phyloP scores from a whole-genome alignment of 164 flowering plant species.

The Umbellularia californica region DNA sequence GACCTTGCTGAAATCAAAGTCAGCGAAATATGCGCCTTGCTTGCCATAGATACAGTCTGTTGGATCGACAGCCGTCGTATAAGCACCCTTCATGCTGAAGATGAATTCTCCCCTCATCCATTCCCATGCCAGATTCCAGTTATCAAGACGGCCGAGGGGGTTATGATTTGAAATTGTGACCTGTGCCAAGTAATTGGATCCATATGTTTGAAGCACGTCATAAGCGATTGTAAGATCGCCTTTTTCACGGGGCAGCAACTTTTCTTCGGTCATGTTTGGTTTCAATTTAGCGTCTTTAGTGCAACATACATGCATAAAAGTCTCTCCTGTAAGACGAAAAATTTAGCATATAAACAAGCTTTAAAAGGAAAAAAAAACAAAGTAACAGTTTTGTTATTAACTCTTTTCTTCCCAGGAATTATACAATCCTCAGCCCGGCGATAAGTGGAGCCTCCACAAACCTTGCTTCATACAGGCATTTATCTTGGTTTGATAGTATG shows the following conservation, averaged over 20 bases:
- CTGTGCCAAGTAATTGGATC: slow-evolving; percentile 44
- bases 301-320: slow-evolving; percentile 50
- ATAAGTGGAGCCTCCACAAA: too few species aligned
- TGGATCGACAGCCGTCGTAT: slow-evolving; percentile 42
- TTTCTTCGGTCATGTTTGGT: slow-evolving; percentile 24
- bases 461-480: too few species aligned
- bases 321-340: slow-evolving; percentile 28
- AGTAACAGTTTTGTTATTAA: too few species aligned
- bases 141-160: slow-evolving; percentile 60
- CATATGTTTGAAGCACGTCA: slow-evolving; percentile 45
- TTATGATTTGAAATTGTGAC: slow-evolving; percentile 58
- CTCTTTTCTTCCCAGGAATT: too few species aligned
- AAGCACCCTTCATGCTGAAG: slow-evolving; percentile 59
- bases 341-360: background rate
- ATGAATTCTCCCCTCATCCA: slow-evolving; percentile 77
- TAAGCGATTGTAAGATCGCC: slow-evolving; percentile 64
- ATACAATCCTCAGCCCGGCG: too few species aligned
- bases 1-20: slow-evolving; percentile 51
- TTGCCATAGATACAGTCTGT: slow-evolving; percentile 53
- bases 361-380: too few species aligned
- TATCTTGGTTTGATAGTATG: too few species aligned
- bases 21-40: slow-evolving; percentile 39
- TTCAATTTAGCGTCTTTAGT: slow-evolving; percentile 26
- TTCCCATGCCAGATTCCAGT: slow-evolving; percentile 66
- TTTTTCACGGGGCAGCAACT: slow-evolving; percentile 36